Evolutionary conservation across 1,139 yeast genomes (phyloP), one percentile per base, ranked within the genome.

Genomic region (Candida sanyaensis): DNA sequence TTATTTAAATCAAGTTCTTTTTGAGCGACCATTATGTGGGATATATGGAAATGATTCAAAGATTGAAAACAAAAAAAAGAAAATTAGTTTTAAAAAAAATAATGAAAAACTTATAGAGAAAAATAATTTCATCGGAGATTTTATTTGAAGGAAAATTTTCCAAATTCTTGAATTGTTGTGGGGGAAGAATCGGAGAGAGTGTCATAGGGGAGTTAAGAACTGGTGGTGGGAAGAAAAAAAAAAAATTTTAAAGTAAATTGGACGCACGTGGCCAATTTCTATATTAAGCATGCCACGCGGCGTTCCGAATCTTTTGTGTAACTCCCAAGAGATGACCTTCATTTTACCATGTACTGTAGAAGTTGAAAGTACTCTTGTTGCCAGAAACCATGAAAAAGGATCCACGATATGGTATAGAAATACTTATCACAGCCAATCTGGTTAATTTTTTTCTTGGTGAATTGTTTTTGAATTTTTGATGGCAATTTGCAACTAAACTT

Each of bases 1-100:
- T 71, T 62, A 53, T 77, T 74, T 52, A 84, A 69, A 48, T 77
- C 71, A 13, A 80, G 71, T 42, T 76, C 78, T 44, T 74, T 71
- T 54, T 81, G 86, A 17, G 55, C 50, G 11, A 63, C 68, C 11
- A 11, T 50, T 6, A 30, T 12, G 31, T 13, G 9, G 28, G 33
- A 6, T 23, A 26, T 26, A 26, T 26, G 21, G 21, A 26, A 26
- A 37, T 21, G 41, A 10, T n/a, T 13, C 11, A 8, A 21, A 11
- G 13, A 23, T 12, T 13, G 10, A 21, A 41, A 7, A 9, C n/a
- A 27, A 30, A 10, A 3, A 11, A 30, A 28, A 31, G 21, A 32
- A 27, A 11, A 28, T 9, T n/a, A 12, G 4, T n/a, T n/a, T n/a
- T n/a, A 40, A 40, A 34, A 40, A 40, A 27, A 27, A 40, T n/a